A percentile compares a stretch with the other conserved stretches of the same genome.
phyloP scores from a whole-genome alignment of 2,329 filamentous ascomycete species.

The Talaromyces sp. region DNA sequence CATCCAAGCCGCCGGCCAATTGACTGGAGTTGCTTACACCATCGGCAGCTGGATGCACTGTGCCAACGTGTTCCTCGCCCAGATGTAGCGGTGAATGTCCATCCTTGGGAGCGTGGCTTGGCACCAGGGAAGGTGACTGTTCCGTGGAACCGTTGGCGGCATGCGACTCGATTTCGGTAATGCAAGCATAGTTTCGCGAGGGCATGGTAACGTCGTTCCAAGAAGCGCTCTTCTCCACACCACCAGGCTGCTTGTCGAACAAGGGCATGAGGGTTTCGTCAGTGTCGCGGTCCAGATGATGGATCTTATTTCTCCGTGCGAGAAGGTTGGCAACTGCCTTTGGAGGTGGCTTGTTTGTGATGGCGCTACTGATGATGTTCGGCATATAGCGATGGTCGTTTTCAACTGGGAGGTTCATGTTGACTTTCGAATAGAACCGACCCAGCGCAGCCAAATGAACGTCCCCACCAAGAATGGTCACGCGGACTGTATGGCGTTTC shows the following conservation, averaged over 20 bases:
- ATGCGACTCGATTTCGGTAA: constrained; percentile 45
- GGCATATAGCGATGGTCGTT: constrained; percentile 59
- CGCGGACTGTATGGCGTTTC: constrained; percentile 49
- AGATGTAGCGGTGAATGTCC: constrained; percentile 65
- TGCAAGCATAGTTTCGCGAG: constrained; percentile 59
- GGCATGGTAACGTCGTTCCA: constrained; percentile 84
- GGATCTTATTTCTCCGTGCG: constrained; percentile 59
- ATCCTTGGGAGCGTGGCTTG: constrained; percentile 45
- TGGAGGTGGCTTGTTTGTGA: constrained; percentile 63
- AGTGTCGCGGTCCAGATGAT: constrained; percentile 56
- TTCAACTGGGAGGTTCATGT: constrained; percentile 50
- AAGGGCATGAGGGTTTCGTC: constrained; percentile 60
- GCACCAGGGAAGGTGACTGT: constrained; percentile 9
- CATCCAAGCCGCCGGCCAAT: constrained; percentile 39
- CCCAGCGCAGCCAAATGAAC: constrained; percentile 59
- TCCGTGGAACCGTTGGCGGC: constrained; percentile 17
- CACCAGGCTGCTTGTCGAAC: constrained; percentile 56
- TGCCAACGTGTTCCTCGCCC: constrained; percentile 75
- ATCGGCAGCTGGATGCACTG: constrained; percentile 65
- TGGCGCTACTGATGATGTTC: constrained; percentile 59
- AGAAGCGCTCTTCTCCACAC: constrained; percentile 56
- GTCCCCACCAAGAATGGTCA: constrained; percentile 59
- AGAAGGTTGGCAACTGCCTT: constrained; percentile 60
- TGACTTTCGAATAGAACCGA: constrained; percentile 59
- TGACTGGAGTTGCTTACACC: constrained; percentile 32